A percentile compares a stretch with the other conserved stretches of the same genome.
Evolutionary conservation across 495 filamentous ascomycete species (phyloP).

Genomic region (Tuber borchii): DNA sequence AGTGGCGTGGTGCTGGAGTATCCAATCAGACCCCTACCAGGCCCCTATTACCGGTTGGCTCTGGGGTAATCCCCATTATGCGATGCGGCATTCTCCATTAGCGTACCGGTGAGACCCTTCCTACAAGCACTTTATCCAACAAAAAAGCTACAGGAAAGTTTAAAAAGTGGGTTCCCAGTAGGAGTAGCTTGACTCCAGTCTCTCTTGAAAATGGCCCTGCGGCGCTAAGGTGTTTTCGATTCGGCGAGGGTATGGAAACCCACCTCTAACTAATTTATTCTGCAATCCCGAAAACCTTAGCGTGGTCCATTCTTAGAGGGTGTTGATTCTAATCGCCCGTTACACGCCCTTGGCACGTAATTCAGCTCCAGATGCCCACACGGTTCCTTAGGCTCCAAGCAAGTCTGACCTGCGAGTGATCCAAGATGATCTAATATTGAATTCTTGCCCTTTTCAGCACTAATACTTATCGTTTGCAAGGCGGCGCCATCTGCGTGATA

Average conservation of each 20-base stretch:
- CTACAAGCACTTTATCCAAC: not conserved
- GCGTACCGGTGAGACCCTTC: not conserved
- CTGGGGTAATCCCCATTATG: not conserved
- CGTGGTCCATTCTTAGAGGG: not conserved
- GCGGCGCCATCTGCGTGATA: not conserved
- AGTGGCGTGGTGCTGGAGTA: not conserved
- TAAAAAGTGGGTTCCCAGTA: not conserved
- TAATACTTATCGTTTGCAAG: not conserved
- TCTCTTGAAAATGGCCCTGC: not conserved
- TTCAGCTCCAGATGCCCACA: not conserved
- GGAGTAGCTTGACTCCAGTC: not conserved
- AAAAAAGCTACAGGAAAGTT: not conserved
- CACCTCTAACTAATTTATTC: not conserved
- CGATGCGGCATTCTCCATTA: not conserved
- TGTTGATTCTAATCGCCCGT: not conserved
- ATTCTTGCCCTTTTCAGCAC: not conserved
- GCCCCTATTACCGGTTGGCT: not conserved
- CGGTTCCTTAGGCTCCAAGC: not conserved
- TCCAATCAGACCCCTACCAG: not conserved
- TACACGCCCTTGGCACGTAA: not conserved
- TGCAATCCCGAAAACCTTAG: not conserved
- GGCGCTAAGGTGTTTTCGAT: not conserved
- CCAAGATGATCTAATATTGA: not conserved
- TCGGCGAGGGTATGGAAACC: not conserved
- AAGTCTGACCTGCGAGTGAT: not conserved